phyloP scores from a whole-genome alignment of 129 eudicot genomes.

The Lonicera japonica region DNA sequence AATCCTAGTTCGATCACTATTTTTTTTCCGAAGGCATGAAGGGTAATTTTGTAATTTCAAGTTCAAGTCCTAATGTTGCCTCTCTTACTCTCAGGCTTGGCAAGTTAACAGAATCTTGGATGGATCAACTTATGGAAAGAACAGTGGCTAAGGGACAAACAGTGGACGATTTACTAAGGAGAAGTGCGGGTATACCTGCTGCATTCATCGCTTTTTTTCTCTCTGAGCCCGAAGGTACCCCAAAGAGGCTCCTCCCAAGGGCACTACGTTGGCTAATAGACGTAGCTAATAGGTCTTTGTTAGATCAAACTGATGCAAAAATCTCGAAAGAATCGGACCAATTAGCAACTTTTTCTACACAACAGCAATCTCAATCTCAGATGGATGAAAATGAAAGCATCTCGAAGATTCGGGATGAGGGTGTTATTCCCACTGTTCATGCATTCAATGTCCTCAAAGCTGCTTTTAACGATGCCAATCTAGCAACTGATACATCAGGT shows the following conservation, averaged over 20 bases:
- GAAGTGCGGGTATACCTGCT: conserved; percentile 99
- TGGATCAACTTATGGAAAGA: conserved; percentile 98
- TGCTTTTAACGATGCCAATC: conserved; percentile 88
- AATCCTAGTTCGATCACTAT: too few species aligned
- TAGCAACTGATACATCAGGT: conserved; percentile 96
- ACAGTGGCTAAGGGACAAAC: conserved; percentile 86
- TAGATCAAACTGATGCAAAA: conserved; percentile 32
- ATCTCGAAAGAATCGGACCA: conserved; percentile 11
- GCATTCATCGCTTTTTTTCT: conserved; percentile 92
- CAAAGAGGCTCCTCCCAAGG: conserved; percentile 85
- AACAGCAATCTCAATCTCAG: conserved; percentile 16
- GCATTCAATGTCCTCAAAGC: conserved; percentile 93
- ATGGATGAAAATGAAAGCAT: conserved; percentile 26
- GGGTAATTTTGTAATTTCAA: too few species aligned
- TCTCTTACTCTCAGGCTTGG: conserved; percentile 51
- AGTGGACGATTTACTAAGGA: conserved; percentile 89
- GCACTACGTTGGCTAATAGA: conserved; percentile 79
- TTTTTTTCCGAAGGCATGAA: too few species aligned
- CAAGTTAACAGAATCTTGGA: conserved; percentile 84
- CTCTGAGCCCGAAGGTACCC: conserved; percentile 98
- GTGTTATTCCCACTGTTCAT: conserved; percentile 95
- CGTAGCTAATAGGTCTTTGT: conserved; percentile 47
- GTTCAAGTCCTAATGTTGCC: conserved; percentile 3
- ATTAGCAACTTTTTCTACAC: conserved; percentile 8
- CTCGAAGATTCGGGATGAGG: conserved; percentile 86